Base-by-base conservation (phyloP, 176 grass and related monocot species). In the Aechmea fasciata region DNA sequence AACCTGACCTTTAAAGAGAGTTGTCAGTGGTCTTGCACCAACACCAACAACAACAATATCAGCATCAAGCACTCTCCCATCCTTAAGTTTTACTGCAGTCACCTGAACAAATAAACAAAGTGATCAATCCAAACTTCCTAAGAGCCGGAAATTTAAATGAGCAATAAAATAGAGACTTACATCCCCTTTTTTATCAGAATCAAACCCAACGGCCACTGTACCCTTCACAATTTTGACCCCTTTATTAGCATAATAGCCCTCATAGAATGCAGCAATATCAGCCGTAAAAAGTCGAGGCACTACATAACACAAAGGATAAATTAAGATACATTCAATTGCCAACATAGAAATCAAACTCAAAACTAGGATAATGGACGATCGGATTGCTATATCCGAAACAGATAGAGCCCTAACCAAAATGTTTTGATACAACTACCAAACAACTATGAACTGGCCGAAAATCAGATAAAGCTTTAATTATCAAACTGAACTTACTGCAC, bases 11-110 rank as follows among this genome's bases (percentile, higher is more conserved):
- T 96, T 96, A 67, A 96, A 89, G 29, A 96, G 81, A 66, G 62
- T 79, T 63, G 74, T 90, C 64, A 96, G 83, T 2, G 93, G 89
- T 72, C 86, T 85, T 20, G 53, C 89, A 50, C 93, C 93, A 77
- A 96, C 93, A 81, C 93, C 93, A 6, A 97, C 93, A 77, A 97
- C 73, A 68, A 92, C 93, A 78, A 97, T 81, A 75, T 97, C 89
- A 26, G 89, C 83, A 63, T 83, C 89, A 14, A 92, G 76, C 52
- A 85, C 84, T 48, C 71, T 90, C 64, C 93, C 93, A 77, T 92
- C 86, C 82, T 90, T 92, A 41, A 97, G 69, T 68, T 87, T 92
- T 49, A 92, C 93, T 47, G 84, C 63, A 1, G 89, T 97, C 49
- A 97, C 93, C 93, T 96, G 59, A 50, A 33, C 49, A 76, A 11